Conservation (phyloP, 192 early-diverging fungal genomes). For the Coemansia sp. region DNA sequence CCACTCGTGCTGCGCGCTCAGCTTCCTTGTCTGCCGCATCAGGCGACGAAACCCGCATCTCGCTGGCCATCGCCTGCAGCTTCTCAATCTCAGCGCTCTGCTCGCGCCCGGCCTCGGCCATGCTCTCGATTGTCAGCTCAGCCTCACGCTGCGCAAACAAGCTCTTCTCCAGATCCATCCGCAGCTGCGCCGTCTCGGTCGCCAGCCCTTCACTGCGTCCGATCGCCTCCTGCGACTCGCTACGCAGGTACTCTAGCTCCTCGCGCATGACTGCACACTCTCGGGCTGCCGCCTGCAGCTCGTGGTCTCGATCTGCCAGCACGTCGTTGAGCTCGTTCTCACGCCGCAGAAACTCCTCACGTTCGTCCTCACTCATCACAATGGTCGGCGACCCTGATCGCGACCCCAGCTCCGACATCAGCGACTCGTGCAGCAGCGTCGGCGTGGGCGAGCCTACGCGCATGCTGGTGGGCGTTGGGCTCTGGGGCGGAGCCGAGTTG, state of each 20-base stretch:
- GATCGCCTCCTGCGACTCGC: slow-evolving; percentile 57
- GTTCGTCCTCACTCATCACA: slow-evolving; percentile 80
- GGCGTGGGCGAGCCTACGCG: slow-evolving; percentile 48
- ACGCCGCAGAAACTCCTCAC: slow-evolving; percentile 90
- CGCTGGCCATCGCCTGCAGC: slow-evolving; percentile 65
- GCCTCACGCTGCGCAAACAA: slow-evolving; percentile 87
- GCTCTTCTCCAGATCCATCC: slow-evolving; percentile 84
- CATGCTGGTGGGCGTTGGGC: slow-evolving; percentile 42
- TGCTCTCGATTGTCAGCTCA: slow-evolving; percentile 82
- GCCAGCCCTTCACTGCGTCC: slow-evolving; percentile 74
- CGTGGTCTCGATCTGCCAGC: slow-evolving; percentile 87
- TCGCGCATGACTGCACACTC: slow-evolving; percentile 65
- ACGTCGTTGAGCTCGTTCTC: slow-evolving; percentile 96
- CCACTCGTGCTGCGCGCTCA: slow-evolving; percentile 55
- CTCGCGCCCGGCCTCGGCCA: slow-evolving; percentile 84
- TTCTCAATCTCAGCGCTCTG: slow-evolving; percentile 71
- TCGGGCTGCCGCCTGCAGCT: slow-evolving; percentile 65
- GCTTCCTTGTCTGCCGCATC: slow-evolving; percentile 56
- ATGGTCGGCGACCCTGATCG: slow-evolving; percentile 71
- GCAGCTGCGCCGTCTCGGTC: slow-evolving; percentile 71
- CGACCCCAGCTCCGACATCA: slow-evolving; percentile 47
- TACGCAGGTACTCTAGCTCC: slow-evolving; percentile 71
- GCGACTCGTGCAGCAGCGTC: slow-evolving; percentile 48
- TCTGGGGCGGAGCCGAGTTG: slow-evolving; percentile 27
- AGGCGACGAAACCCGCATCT: slow-evolving; percentile 47